Percentiles rank a stretch among this genome's conserved stretches.
Evolutionary conservation across 345 rosid species (phyloP).

Genomic region (Corymbia maculata): DNA sequence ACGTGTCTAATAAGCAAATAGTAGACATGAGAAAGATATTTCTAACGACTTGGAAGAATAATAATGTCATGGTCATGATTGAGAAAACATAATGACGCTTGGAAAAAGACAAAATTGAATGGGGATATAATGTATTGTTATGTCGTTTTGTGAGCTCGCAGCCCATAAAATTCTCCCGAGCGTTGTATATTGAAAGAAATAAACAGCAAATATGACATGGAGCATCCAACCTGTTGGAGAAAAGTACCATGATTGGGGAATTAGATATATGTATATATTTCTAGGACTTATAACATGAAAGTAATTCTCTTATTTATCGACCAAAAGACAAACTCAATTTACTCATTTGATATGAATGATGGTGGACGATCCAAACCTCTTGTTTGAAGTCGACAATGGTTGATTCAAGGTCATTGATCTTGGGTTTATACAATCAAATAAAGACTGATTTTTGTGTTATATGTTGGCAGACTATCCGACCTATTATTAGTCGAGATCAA

Average conservation of each 20-base stretch:
- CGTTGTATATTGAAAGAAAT: background rate
- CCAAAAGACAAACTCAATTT: background rate
- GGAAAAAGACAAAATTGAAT: too few species aligned
- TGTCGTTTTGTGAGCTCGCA: background rate
- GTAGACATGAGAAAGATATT: background rate
- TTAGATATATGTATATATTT: background rate
- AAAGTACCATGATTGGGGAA: background rate
- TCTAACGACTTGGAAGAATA: background rate
- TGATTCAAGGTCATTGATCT: background rate
- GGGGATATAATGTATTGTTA: background rate
- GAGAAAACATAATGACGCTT: background rate
- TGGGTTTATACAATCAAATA: background rate
- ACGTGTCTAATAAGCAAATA: background rate
- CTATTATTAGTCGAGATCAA: background rate
- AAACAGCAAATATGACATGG: background rate
- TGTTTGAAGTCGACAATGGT: background rate
- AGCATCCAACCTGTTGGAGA: background rate
- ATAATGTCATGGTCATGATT: background rate
- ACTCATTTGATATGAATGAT: background rate
- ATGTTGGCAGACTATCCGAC: background rate
- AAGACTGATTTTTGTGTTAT: background rate
- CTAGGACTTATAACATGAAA: background rate
- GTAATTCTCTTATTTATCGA: background rate
- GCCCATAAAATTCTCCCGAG: background rate
- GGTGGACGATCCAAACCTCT: background rate